Base-by-base conservation (phyloP, 345 rosid genomes). In the Carallia brachiata region DNA sequence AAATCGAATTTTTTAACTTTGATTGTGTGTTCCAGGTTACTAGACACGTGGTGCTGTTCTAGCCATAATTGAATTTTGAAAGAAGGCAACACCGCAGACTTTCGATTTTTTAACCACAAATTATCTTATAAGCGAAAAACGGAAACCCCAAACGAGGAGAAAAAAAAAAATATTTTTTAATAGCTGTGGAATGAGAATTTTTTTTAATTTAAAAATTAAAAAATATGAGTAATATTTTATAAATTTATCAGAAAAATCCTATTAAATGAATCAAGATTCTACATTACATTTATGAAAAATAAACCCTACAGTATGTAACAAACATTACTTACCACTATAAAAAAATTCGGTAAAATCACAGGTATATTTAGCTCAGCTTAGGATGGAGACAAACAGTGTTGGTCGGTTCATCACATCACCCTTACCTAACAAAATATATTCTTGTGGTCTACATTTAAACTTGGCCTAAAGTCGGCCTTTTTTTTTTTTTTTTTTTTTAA, bases 11-110 rank as follows among this genome's bases (percentile, higher is more conserved):
- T 53, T 2, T 17, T 3, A 23, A 56, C 40, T 12, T 23, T 31
- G 10, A 19, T 61, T 52, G 16, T 13, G 18, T n/a, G 47, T 23
- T 23, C 23, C 52, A 19, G n/a, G 27, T 62, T 7, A 1, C 15
- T 1, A 0, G 70, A 75, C 75, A 75, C 72, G 73, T 65, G 84
- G 79, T 30, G 48, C 39, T 44, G 68, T 75, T 44, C 40, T 36
- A 70, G 27, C 80, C 78, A 75, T n/a, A 61, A 67, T 18, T 56
- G 1, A 6, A n/a, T 36, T 6, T 61, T 18, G 52, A 77, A 62
- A 69, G 39, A 62, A 69, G 66, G n/a, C 53, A 27, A 62, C 67
- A 12, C 36, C 27, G 39, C 40, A 7, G 48, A 44, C 48, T 44
- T 44, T 44, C 48, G 48, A 44, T 9, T 44, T 40, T 44, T 44